Evolutionary conservation across 768 basidiomycete genomes (phyloP).

Genomic region (Hypsizygus marmoreus): DNA sequence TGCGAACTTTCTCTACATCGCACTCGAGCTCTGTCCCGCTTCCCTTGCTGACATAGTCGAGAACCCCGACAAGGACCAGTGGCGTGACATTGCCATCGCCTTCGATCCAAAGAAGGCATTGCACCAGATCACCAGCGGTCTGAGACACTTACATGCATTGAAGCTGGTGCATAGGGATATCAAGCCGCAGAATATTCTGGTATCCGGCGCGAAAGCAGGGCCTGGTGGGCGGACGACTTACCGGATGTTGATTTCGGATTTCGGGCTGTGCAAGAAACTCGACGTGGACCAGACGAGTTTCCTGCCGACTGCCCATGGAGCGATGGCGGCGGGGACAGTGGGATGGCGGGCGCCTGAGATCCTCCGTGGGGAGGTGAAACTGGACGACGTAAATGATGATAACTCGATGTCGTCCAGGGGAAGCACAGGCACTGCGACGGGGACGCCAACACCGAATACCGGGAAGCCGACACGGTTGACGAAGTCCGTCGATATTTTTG

Average conservation of each 20-base stretch:
- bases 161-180: constrained; percentile 99
- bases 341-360: constrained; percentile 99
- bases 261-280: constrained; percentile 94
- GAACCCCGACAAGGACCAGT: constrained; percentile 63
- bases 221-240: constrained; percentile 42
- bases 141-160: constrained; percentile 88
- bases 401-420: constrained; percentile 68
- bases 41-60: constrained; percentile 89
- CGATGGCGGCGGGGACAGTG: constrained; percentile 88
- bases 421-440: constrained; percentile 55
- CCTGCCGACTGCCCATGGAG: constrained; percentile 87
- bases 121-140: constrained; percentile 81
- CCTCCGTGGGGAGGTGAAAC: constrained; percentile 87
- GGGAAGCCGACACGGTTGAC: constrained; percentile 73
- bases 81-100: constrained; percentile 72
- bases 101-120: constrained; percentile 91
- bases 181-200: constrained; percentile 96
- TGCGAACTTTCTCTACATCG: constrained; percentile 95
- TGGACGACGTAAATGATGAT: constrained; percentile 77
- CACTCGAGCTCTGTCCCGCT: constrained; percentile 91
- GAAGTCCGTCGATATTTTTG: constrained; percentile 96
- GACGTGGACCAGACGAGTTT: constrained; percentile 97
- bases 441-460: constrained; percentile 31
- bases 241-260: constrained; percentile 94
- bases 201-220: constrained; percentile 68